Evolutionary conservation across 139 green algal genomes (phyloP).

Genomic region (Monoraphidium neglectum): DNA sequence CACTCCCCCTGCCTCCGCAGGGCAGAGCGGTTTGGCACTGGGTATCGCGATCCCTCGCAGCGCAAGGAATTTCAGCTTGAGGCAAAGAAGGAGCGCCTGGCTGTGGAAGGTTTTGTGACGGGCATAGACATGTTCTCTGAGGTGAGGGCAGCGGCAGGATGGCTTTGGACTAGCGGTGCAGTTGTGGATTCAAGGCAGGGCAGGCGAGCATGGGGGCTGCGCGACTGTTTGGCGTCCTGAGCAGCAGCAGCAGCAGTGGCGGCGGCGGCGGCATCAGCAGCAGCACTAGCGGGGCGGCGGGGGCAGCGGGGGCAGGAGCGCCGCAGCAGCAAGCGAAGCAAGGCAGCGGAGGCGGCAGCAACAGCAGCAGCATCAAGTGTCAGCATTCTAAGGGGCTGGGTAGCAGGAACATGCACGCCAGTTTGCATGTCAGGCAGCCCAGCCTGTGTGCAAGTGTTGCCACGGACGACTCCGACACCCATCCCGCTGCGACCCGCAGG

Average conservation of each 20-base stretch:
- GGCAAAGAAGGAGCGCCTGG: constrained; percentile 35
- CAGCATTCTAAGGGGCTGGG: too few species aligned
- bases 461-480: neutral
- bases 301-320: too few species aligned
- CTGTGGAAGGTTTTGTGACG: constrained; percentile 56
- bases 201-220: neutral
- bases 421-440: too few species aligned
- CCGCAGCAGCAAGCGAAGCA: too few species aligned
- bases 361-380: too few species aligned
- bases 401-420: too few species aligned
- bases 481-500: constrained; percentile 36
- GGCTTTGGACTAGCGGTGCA: neutral
- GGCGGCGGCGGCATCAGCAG: neutral
- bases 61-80: constrained; percentile 51
- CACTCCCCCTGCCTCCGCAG: constrained; percentile 33
- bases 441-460: neutral
- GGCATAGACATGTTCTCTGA: constrained; percentile 72
- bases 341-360: too few species aligned
- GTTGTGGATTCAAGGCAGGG: neutral
- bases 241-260: neutral
- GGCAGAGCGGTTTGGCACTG: constrained; percentile 60
- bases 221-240: neutral
- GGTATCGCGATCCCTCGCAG: constrained; percentile 54
- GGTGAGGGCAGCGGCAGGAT: constrained; percentile 26
- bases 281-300: neutral